phyloP scores from a whole-genome alignment of 257 asterid genomes.

The Nicotiana knightiana region DNA sequence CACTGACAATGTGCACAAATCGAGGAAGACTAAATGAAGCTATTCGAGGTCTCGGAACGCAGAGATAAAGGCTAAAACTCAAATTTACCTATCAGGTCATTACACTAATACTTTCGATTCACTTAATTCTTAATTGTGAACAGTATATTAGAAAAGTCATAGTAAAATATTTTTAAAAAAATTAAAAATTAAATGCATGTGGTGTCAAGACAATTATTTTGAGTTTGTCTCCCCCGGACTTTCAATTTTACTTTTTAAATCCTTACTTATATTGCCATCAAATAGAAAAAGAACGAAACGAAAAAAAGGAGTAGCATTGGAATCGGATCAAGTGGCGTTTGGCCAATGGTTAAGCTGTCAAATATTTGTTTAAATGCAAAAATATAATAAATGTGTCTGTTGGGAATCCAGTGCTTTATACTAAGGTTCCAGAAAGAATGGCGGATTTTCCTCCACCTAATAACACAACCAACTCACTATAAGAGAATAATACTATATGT shows the following conservation, averaged over 20 bases:
- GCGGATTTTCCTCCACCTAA: slow-evolving; percentile 16
- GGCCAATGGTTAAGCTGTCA: slow-evolving; percentile 4
- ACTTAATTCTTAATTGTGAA: too few species aligned
- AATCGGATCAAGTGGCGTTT: neutral
- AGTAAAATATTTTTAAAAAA: too few species aligned
- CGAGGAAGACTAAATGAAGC: too few species aligned
- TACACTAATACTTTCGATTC: too few species aligned
- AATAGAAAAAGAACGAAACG: neutral
- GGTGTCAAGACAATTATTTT: too few species aligned
- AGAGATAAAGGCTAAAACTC: too few species aligned
- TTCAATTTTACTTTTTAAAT: neutral
- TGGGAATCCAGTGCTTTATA: neutral
- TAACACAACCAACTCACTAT: neutral
- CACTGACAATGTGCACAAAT: too few species aligned
- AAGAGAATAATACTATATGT: neutral
- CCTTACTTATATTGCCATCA: neutral
- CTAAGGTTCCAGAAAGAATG: slow-evolving; percentile 12
- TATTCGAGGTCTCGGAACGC: too few species aligned
- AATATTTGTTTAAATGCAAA: neutral
- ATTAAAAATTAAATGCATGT: neutral
- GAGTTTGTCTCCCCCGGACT: neutral
- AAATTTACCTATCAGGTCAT: too few species aligned
- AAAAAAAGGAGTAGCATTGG: neutral
- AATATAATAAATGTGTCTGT: neutral
- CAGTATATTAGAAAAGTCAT: too few species aligned